A percentile compares a stretch with the other conserved stretches of the same genome.
Conservation (phyloP, 176 grass and related monocot genomes). For the Aegilops tauschii region DNA sequence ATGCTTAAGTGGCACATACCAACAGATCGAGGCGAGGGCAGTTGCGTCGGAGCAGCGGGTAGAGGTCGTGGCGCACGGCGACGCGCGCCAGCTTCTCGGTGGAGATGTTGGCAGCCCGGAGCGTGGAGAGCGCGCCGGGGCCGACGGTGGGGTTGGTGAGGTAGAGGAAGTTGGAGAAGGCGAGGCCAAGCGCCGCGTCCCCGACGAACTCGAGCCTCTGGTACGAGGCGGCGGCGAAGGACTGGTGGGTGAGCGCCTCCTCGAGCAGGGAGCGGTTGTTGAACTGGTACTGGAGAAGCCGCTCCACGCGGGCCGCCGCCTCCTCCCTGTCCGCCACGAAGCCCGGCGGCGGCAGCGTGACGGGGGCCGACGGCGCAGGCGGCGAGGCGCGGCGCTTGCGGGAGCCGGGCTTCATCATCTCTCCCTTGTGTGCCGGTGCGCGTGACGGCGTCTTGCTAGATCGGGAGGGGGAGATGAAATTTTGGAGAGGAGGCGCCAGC, state of each 20-base stretch:
- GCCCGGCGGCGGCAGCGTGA: constrained; percentile 18
- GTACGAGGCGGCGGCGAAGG: constrained; percentile 41
- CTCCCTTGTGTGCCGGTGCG: too few species aligned
- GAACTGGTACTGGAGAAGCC: constrained; percentile 63
- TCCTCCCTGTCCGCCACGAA: constrained; percentile 33
- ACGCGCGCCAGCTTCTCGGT: constrained; percentile 80
- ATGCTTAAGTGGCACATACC: constrained; percentile 19
- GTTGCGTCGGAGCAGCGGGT: constrained; percentile 59
- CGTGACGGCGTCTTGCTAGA: neutral
- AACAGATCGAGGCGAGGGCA: constrained; percentile 54
- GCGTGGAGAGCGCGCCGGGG: constrained; percentile 51
- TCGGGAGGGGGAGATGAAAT: too few species aligned
- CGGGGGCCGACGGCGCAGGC: neutral
- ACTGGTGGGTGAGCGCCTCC: constrained; percentile 81
- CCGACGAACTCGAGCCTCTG: constrained; percentile 87
- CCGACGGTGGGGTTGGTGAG: constrained; percentile 47
- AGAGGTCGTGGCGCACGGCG: constrained; percentile 61
- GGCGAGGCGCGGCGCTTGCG: constrained; percentile 9
- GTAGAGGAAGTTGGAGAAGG: constrained; percentile 63
- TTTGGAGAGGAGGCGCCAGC: too few species aligned
- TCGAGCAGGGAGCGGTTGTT: constrained; percentile 45
- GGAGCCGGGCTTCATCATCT: neutral
- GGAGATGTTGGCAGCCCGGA: constrained; percentile 76
- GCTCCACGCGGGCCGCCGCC: constrained; percentile 36
- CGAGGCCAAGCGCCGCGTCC: constrained; percentile 65